Evolutionary conservation across 148 eudicot species (phyloP).

Genomic region (Vaccinium darrowii): DNA sequence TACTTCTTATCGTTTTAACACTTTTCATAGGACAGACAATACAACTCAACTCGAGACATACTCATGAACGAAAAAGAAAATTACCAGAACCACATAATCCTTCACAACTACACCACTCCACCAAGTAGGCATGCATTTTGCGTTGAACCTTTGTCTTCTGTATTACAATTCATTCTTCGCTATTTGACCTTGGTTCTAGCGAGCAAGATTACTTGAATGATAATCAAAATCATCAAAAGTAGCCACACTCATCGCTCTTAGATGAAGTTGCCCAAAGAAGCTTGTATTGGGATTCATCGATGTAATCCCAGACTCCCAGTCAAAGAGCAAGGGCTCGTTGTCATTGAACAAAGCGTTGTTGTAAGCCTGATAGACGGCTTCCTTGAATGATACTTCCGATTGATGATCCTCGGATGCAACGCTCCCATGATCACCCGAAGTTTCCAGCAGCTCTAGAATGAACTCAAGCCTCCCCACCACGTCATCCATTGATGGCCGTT

Average conservation of each 20-base stretch:
- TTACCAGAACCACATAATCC: no score
- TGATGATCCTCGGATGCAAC: not conserved
- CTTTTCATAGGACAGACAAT: no score
- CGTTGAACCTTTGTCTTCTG: no score
- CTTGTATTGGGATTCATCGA: not conserved
- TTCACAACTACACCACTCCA: no score
- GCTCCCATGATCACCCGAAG: not conserved
- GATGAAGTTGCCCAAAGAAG: no score
- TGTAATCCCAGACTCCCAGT: not conserved
- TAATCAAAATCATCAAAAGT: not conserved
- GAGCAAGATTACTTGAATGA: not conserved
- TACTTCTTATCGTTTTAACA: no score
- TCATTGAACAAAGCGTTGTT: not conserved
- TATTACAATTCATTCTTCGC: not conserved
- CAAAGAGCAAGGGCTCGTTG: not conserved
- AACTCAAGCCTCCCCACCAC: conserved; percentile 15
- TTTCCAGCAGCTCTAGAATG: conserved; percentile 17
- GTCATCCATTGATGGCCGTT: conserved; percentile 22
- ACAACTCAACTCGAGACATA: no score
- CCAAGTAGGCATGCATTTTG: no score
- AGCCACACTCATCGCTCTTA: not conserved
- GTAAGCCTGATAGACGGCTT: not conserved
- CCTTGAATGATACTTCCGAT: not conserved
- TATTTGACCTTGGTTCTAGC: not conserved
- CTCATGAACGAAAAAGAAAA: no score